Base-by-base conservation (phyloP, 371 early-diverging fungal genomes). In the Funneliformis caledonium region DNA sequence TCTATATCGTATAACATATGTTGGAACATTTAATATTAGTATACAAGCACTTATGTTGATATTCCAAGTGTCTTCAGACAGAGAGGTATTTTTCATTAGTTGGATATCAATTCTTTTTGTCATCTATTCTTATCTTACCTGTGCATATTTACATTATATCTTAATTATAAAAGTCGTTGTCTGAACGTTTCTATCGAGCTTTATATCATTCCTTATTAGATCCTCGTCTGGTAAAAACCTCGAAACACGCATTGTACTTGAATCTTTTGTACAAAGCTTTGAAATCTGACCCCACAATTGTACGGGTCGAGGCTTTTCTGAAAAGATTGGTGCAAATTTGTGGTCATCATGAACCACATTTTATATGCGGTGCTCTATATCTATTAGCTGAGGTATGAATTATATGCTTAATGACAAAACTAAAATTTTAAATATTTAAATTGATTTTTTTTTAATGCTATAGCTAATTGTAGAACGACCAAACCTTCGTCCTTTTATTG, bases 1-100 rank as follows among this genome's bases (percentile, higher is more conserved):
- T 42, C 87, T 98, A 50, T 98, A 96, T 91, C 92, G 88, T 68
- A 92, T 98, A 72, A 91, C 94, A 14, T 96, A 97, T 82, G 88
- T 93, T 16, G 93, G 93, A 64, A 93, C 92, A 33, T 98, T 98
- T 84, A 95, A 94, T 82, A 94, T 95, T 14, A 91, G 93, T 56
- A 93, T 98, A 80, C 99, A 98, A 87, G 95, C 99, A 16, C 89
- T 98, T 47, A 89, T 93, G 5, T 90, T 98, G 47, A 90, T 98
- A 70, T 94, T 92, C 86, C 96, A 96, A 72, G 91, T 97, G 31
- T 89, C 89, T 8, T 84, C 84, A 14, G 83, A 84, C 67, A 88
- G 89, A 75, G 82, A 84, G 52, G 73, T 68, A 65, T 37, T 10
- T 62, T 9, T 22, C 14, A 33, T 42, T 37, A 5, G 64, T 79